phyloP scores from a whole-genome alignment of 2,329 filamentous ascomycete species.

The Fusarium incarnatum region DNA sequence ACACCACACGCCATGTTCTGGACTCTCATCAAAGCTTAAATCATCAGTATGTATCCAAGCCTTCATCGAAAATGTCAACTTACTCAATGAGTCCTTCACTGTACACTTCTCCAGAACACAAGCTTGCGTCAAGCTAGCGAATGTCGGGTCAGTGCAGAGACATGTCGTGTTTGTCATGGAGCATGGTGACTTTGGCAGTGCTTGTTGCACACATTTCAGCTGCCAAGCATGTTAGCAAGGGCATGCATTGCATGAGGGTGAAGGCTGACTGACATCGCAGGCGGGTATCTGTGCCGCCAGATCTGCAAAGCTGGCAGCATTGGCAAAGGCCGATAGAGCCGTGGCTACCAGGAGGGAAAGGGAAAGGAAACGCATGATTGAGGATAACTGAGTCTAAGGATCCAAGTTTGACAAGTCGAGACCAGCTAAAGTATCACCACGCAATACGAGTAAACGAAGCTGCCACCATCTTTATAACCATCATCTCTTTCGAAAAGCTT shows the following conservation, averaged over 20 bases:
- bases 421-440: neutral
- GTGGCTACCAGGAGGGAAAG: constrained; percentile 9
- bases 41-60: neutral
- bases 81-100: constrained; percentile 35
- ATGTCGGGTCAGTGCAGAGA: constrained; percentile 32
- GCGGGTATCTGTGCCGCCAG: constrained; percentile 23
- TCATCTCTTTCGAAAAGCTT: neutral
- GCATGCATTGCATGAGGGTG: no score
- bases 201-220: constrained; percentile 28
- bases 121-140: constrained; percentile 23
- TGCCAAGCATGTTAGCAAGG: constrained; percentile 5
- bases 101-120: constrained; percentile 29
- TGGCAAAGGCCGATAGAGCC: constrained; percentile 10
- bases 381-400: neutral
- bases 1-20: constrained; percentile 29
- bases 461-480: constrained; percentile 3
- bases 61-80: neutral
- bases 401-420: neutral
- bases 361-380: constrained; percentile 27
- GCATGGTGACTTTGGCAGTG: constrained; percentile 27
- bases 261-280: constrained; percentile 19
- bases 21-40: constrained; percentile 17
- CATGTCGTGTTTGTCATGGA: constrained; percentile 31
- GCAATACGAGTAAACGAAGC: neutral
- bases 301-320: constrained; percentile 29